phyloP scores from a whole-genome alignment of 345 rosid species.

The Linum lewisii region DNA sequence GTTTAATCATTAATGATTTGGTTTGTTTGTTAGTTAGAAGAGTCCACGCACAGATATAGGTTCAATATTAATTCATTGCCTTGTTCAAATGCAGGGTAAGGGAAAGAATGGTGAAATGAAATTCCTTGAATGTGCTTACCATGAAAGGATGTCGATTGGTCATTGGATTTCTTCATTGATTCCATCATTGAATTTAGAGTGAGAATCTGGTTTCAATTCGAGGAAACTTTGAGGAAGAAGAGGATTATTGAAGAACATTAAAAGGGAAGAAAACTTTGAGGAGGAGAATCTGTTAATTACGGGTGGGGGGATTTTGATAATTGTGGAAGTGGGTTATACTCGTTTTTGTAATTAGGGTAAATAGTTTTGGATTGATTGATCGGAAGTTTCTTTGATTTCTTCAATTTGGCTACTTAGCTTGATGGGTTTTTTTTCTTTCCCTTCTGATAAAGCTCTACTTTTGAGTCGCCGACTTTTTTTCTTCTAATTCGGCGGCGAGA shows the following conservation, averaged over 20 bases:
- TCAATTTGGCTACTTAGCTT: no score
- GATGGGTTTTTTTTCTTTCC: not conserved
- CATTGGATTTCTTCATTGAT: not conserved
- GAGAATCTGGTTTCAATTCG: no score
- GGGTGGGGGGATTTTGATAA: no score
- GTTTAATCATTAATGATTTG: not conserved
- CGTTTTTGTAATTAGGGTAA: not conserved
- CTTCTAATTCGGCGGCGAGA: no score
- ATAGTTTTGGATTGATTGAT: not conserved
- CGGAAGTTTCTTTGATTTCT: not conserved
- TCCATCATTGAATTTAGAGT: not conserved
- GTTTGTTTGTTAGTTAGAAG: slow-evolving; percentile 16
- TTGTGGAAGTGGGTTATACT: not conserved
- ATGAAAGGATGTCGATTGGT: slow-evolving; percentile 4
- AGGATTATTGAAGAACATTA: not conserved
- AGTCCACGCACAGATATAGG: no score
- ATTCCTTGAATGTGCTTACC: slow-evolving; percentile 25
- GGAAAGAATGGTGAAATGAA: no score
- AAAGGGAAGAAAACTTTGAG: not conserved
- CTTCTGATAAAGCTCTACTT: not conserved
- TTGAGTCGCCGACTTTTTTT: not conserved
- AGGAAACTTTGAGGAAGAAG: no score
- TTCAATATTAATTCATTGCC: not conserved
- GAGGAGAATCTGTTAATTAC: not conserved
- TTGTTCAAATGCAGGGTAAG: slow-evolving; percentile 14